A percentile compares a stretch with the other conserved stretches of the same genome.
These are phyloP conservation scores for Penicillium samsonianum DNA, from an alignment of 495 filamentous ascomycete genomes.

Conservation along the genomic window DNA sequence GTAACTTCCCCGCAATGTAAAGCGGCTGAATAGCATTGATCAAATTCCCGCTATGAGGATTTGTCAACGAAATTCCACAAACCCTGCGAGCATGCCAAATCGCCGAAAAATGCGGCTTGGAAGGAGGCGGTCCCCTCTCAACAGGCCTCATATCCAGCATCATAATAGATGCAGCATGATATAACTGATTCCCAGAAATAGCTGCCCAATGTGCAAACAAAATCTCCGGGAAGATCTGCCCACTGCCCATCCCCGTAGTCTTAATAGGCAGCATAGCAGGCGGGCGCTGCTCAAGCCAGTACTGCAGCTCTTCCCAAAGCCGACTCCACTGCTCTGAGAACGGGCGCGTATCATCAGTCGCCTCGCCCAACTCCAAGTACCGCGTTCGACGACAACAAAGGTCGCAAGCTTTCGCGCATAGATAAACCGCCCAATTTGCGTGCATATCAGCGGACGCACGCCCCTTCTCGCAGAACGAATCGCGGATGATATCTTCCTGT, in stretches of 20 bases:
- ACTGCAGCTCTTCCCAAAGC: conserved; percentile 43
- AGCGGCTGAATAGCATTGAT: conserved; percentile 50
- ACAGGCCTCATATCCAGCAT: conserved; percentile 39
- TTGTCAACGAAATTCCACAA: conserved; percentile 46
- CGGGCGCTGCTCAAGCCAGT: conserved; percentile 38
- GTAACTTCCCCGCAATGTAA: conserved; percentile 44
- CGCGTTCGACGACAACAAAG: conserved; percentile 31
- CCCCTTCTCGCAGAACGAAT: conserved; percentile 26
- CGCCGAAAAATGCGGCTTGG: conserved; percentile 26
- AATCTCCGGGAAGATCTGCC: conserved; percentile 38
- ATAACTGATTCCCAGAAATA: conserved; percentile 47
- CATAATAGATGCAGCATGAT: conserved; percentile 44
- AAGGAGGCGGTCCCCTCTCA: conserved; percentile 18
- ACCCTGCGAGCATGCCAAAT: conserved; percentile 49
- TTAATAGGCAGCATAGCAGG: conserved; percentile 36
- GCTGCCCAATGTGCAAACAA: conserved; percentile 43
- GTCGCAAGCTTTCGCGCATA: conserved; percentile 39
- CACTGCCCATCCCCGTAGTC: conserved; percentile 26
- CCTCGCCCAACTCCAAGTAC: conserved; percentile 33
- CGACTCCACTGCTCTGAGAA: conserved; percentile 31
- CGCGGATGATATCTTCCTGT: conserved; percentile 24
- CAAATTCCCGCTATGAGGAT: conserved; percentile 44
- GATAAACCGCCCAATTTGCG: conserved; percentile 45
- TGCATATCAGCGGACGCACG: conserved; percentile 32
- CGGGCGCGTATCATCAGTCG: conserved; percentile 18